Evolutionary conservation across 139 green algal genomes (phyloP).

Genomic region (Chlamydomonas asymmetrica): DNA sequence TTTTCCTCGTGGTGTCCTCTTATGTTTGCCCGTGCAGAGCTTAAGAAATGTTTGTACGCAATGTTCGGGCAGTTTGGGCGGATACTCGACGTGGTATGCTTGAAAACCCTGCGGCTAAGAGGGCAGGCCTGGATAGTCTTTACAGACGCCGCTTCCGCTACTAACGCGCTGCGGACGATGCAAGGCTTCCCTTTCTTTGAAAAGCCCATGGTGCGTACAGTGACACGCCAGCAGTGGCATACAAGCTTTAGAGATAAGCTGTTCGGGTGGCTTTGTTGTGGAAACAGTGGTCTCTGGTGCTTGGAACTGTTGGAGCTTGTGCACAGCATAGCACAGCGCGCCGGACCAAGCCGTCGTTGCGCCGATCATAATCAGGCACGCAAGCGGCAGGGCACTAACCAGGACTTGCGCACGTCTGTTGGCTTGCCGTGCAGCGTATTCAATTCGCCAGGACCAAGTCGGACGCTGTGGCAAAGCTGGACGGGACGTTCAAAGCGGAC

Average conservation of each 20-base stretch:
- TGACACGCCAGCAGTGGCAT: too few relatives aligned
- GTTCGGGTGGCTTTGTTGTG: too few relatives aligned
- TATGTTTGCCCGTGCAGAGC: slow-evolving; percentile 65
- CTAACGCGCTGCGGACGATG: slow-evolving; percentile 85
- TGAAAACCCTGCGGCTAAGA: slow-evolving; percentile 85
- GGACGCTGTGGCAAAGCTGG: slow-evolving; percentile 84
- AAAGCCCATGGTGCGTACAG: slow-evolving; percentile 92
- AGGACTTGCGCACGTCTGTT: too few relatives aligned
- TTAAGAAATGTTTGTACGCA: slow-evolving; percentile 90
- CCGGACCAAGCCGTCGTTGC: too few relatives aligned
- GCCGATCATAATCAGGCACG: too few relatives aligned
- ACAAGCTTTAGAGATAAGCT: too few relatives aligned
- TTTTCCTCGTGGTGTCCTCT: too few relatives aligned
- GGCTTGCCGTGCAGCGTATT: slow-evolving; percentile 63
- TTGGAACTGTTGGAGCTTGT: neutral
- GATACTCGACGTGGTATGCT: slow-evolving; percentile 89
- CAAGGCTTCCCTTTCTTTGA: slow-evolving; percentile 98
- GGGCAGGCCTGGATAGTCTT: slow-evolving; percentile 98
- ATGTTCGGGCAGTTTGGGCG: slow-evolving; percentile 97
- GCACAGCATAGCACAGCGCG: too few relatives aligned
- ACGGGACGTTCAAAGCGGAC: slow-evolving; percentile 79
- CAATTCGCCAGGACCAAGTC: slow-evolving; percentile 89
- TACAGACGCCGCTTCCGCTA: slow-evolving; percentile 75
- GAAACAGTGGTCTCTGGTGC: too few relatives aligned
- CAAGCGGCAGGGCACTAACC: too few relatives aligned